phyloP scores from a whole-genome alignment of 108 stramenopile species.

The Skeletonema potamos region DNA sequence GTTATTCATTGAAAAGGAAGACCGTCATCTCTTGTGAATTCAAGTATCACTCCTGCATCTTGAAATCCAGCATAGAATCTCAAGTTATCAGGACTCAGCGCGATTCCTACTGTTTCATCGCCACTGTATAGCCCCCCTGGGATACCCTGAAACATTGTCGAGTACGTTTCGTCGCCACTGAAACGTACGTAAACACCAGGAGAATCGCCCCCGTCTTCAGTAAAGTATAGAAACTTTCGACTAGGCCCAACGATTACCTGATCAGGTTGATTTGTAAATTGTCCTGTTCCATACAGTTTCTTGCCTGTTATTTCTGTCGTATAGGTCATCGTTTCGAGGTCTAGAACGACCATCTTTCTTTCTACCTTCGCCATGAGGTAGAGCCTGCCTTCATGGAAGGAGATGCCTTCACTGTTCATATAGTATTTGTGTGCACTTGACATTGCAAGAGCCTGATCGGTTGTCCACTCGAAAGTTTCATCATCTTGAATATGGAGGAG shows the following conservation, averaged over 20 bases:
- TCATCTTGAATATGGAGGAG: neutral
- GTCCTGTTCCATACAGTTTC: constrained; percentile 11
- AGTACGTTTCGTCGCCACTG: neutral
- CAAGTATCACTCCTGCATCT: neutral
- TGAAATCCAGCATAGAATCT: neutral
- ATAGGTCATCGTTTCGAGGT: constrained; percentile 46
- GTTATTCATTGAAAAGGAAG: neutral
- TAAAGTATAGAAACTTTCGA: neutral
- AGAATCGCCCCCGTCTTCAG: neutral
- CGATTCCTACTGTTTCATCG: neutral
- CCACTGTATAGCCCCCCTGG: neutral
- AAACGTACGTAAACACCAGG: neutral
- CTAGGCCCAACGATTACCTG: neutral
- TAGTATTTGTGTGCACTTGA: constrained; percentile 9
- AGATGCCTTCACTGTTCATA: constrained; percentile 47
- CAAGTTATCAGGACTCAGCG: neutral
- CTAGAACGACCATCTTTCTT: constrained; percentile 35
- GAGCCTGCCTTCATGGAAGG: constrained; percentile 31
- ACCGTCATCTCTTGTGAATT: neutral
- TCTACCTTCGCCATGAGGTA: constrained; percentile 42
- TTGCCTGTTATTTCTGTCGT: constrained; percentile 12
- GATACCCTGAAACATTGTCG: neutral
- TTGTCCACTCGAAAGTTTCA: neutral
- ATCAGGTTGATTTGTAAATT: constrained; percentile 48
- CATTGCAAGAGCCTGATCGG: neutral